A percentile compares a stretch with the other conserved stretches of the same genome.
Evolutionary conservation across 345 rosid species (phyloP).

Genomic region (Cardamine chenopodiifolia): DNA sequence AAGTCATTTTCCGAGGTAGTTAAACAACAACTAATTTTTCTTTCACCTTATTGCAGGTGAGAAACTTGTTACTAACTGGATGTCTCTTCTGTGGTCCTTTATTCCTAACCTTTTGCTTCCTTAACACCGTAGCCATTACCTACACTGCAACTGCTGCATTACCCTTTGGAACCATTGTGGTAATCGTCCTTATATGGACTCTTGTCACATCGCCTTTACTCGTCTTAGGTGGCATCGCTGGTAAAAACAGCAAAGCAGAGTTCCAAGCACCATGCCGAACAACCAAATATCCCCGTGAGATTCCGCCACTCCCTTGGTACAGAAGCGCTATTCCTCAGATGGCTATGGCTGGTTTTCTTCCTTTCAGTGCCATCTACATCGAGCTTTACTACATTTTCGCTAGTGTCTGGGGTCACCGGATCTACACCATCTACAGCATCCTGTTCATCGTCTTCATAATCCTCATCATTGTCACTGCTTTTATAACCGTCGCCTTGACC

Average conservation of each 20-base stretch:
- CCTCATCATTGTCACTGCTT: conserved; percentile 84
- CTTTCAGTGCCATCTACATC: conserved; percentile 84
- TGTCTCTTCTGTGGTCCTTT: conserved; percentile 91
- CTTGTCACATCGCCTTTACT: conserved; percentile 76
- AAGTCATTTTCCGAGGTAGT: neutral
- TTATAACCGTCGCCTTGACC: conserved; percentile 85
- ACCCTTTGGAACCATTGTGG: conserved; percentile 82
- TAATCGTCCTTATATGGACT: conserved; percentile 77
- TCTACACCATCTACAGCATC: conserved; percentile 86
- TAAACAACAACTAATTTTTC: conserved; percentile 2
- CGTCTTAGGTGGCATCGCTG: conserved; percentile 85
- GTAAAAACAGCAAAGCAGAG: conserved; percentile 82
- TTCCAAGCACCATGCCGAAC: conserved; percentile 90
- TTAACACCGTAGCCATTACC: conserved; percentile 76
- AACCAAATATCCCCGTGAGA: conserved; percentile 80
- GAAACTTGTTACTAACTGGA: conserved; percentile 74
- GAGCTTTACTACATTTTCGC: conserved; percentile 90
- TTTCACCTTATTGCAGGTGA: conserved; percentile 50
- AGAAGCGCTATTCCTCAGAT: conserved; percentile 79
- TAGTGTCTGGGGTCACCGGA: conserved; percentile 89
- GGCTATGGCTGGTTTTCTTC: conserved; percentile 89
- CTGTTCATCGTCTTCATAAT: conserved; percentile 80
- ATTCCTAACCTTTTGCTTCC: conserved; percentile 83
- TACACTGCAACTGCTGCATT: conserved; percentile 81
- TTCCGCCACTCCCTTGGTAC: conserved; percentile 79